Evolutionary conservation across 2,329 filamentous ascomycete genomes (phyloP).

Genomic region (Capronia epimyces): DNA sequence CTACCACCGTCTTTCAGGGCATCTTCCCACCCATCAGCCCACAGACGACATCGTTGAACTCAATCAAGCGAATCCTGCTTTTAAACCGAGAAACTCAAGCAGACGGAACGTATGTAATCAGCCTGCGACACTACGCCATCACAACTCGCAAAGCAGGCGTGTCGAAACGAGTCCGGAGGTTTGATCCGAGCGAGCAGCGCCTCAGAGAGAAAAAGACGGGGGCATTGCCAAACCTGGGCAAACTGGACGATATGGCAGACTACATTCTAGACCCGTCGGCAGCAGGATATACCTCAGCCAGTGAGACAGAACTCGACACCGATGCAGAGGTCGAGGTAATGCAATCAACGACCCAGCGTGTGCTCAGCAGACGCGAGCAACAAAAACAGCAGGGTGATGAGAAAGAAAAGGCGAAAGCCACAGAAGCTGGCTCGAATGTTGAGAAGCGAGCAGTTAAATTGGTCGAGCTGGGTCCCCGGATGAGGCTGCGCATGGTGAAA

Average conservation of each 20-base stretch:
- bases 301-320: conserved; percentile 86
- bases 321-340: conserved; percentile 90
- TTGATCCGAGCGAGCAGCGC: conserved; percentile 81
- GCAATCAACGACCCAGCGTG: conserved; percentile 51
- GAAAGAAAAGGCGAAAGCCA: conserved; percentile 42
- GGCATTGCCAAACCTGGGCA: conserved; percentile 79
- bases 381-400: conserved; percentile 37
- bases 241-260: conserved; percentile 87
- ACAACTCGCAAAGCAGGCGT: conserved; percentile 81
- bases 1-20: conserved; percentile 91
- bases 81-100: conserved; percentile 68
- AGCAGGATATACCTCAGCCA: conserved; percentile 86
- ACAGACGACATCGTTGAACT: conserved; percentile 78
- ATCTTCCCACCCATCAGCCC: conserved; percentile 95
- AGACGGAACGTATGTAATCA: conserved; percentile 71
- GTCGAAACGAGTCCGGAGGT: conserved; percentile 72
- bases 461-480: conserved; percentile 82
- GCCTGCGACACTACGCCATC: conserved; percentile 90
- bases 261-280: conserved; percentile 77
- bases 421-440: conserved; percentile 47
- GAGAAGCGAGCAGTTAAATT: conserved; percentile 87
- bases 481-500: conserved; percentile 85
- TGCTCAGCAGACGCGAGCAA: conserved; percentile 47
- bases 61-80: conserved; percentile 86
- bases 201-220: conserved; percentile 55